phyloP scores from a whole-genome alignment of 139 green algal genomes.

The Chlamydomonas asymmetrica region DNA sequence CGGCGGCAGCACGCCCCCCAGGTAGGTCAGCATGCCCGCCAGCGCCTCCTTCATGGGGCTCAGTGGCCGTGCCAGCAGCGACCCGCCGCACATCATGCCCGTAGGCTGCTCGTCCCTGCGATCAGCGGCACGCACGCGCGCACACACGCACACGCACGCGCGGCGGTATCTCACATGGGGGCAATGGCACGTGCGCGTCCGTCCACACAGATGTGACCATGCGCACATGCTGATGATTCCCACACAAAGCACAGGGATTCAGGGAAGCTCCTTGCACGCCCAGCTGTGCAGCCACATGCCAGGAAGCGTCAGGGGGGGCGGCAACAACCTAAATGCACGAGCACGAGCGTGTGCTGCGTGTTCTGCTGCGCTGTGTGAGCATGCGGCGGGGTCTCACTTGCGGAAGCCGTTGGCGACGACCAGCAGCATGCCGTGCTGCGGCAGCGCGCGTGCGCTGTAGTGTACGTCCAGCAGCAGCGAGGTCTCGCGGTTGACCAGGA shows the following conservation, averaged over 20 bases:
- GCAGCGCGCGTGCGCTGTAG: constrained; percentile 63
- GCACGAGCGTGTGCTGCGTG: neutral
- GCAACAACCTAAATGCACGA: neutral
- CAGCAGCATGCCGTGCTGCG: constrained; percentile 72
- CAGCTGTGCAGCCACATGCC: too few species aligned
- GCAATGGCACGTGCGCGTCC: too few species aligned
- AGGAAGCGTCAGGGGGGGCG: neutral
- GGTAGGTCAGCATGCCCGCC: constrained; percentile 47
- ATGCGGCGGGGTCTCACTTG: constrained; percentile 46
- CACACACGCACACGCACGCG: too few species aligned
- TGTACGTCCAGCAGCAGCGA: constrained; percentile 71
- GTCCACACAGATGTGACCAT: too few species aligned
- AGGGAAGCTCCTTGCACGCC: too few species aligned
- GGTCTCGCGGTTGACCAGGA: constrained; percentile 48
- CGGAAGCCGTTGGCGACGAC: constrained; percentile 55
- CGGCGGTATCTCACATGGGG: too few species aligned
- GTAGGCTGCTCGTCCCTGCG: constrained; percentile 60
- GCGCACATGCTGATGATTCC: too few species aligned
- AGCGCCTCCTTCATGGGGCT: constrained; percentile 61
- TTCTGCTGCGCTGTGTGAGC: neutral
- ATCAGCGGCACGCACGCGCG: too few species aligned
- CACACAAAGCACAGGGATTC: too few species aligned
- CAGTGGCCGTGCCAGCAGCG: constrained; percentile 38
- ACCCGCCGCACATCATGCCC: constrained; percentile 62
- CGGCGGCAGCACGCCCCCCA: constrained; percentile 66